These are phyloP conservation scores for Pythium monospermum DNA, from an alignment of 352 stramenopile genomes.

Conservation along the genomic window DNA sequence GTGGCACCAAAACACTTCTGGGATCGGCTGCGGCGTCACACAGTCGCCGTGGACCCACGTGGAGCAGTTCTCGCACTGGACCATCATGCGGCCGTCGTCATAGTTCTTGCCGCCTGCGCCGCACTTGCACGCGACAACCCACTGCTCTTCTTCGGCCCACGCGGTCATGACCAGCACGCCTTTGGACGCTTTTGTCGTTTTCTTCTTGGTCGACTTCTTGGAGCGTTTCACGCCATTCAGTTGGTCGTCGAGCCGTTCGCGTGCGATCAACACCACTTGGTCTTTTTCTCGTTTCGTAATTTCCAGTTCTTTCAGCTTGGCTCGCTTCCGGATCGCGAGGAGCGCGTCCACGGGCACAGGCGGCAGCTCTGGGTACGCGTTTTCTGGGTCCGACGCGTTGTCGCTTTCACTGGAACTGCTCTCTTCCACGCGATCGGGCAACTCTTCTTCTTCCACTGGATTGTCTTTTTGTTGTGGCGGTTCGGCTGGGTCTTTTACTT, in stretches of 20 bases:
- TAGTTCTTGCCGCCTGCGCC: conserved; percentile 32
- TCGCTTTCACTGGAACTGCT: conserved; percentile 51
- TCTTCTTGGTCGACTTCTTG: conserved; percentile 34
- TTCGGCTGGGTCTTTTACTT: too few relatives aligned
- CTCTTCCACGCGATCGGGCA: conserved; percentile 20
- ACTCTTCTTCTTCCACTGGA: background rate
- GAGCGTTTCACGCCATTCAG: too few relatives aligned
- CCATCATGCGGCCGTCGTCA: conserved; percentile 36
- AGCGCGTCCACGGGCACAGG: conserved; percentile 52
- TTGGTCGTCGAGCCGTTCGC: conserved; percentile 11
- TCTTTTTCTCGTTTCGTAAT: conserved; percentile 38
- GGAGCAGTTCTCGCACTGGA: conserved; percentile 33
- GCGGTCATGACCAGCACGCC: background rate
- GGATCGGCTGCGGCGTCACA: conserved; percentile 29
- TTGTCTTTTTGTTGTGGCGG: too few relatives aligned
- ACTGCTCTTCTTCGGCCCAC: conserved; percentile 24
- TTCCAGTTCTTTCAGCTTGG: conserved; percentile 49
- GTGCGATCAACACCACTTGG: conserved; percentile 16
- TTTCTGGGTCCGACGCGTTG: conserved; percentile 43
- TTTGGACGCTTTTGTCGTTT: conserved; percentile 2
- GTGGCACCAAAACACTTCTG: conserved; percentile 58
- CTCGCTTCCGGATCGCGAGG: conserved; percentile 44
- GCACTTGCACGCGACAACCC: conserved; percentile 31
- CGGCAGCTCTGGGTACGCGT: conserved; percentile 53
- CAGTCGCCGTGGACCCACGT: conserved; percentile 61